Conservation (phyloP, 2,329 filamentous ascomycete species). For the Cadophora luteo-olivacea region DNA sequence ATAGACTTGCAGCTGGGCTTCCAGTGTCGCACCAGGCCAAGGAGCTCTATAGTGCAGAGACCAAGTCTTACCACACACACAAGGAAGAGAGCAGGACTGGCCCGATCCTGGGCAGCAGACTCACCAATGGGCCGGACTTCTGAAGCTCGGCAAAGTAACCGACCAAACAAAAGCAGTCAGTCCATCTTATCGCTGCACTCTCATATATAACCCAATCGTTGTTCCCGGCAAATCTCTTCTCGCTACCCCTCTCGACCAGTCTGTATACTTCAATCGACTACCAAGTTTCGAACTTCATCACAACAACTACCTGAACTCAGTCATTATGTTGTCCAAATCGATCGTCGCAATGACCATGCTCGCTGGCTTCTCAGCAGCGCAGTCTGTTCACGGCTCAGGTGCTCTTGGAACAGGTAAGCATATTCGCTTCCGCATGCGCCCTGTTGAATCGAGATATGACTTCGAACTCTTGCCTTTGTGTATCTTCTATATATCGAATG, state of each 20-base stretch:
- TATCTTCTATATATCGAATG: not conserved
- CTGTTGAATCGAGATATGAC: not conserved
- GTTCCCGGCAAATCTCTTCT: not conserved
- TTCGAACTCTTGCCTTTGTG: not conserved
- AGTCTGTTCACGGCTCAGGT: conserved; percentile 30
- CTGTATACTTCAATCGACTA: conserved; percentile 8
- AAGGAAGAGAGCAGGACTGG: not conserved
- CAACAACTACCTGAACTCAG: conserved; percentile 1
- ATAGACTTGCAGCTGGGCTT: not conserved
- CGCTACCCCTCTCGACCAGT: not conserved
- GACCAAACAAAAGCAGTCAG: not conserved
- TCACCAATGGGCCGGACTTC: not conserved
- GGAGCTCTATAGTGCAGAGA: not conserved
- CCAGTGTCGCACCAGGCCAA: not conserved
- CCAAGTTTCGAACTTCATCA: conserved; percentile 1
- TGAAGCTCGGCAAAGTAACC: conserved; percentile 12
- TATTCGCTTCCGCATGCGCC: too few relatives aligned
- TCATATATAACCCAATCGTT: conserved; percentile 8
- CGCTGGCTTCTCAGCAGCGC: conserved; percentile 13
- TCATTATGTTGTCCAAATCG: conserved; percentile 31
- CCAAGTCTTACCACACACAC: not conserved
- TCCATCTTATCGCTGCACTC: not conserved
- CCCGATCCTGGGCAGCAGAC: not conserved
- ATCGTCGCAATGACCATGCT: conserved; percentile 18
- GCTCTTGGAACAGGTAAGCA: conserved; percentile 17